Evolutionary conservation across 2,329 filamentous ascomycete species (phyloP).

Genomic region (Huntiella omanensis): DNA sequence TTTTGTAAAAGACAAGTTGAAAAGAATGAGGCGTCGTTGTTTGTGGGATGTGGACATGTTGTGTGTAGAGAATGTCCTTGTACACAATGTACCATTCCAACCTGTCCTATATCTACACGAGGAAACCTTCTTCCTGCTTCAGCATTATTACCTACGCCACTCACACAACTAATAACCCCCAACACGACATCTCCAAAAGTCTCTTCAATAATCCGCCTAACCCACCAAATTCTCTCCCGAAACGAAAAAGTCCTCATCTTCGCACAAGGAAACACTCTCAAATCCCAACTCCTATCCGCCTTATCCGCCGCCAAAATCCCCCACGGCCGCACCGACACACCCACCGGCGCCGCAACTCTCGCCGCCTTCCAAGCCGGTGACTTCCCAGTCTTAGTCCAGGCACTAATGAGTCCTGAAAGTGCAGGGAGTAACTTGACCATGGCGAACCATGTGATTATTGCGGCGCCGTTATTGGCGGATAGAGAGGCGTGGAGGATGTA

Average conservation of each 20-base stretch:
- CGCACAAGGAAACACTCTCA: conserved; percentile 18
- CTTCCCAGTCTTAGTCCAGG: conserved; percentile 19
- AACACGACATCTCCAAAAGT: conserved; percentile 13
- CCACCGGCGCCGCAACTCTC: neutral
- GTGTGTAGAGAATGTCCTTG: conserved; percentile 13
- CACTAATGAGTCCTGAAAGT: conserved; percentile 21
- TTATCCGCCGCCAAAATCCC: neutral
- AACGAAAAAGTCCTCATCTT: conserved; percentile 20
- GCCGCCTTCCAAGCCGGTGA: conserved; percentile 8
- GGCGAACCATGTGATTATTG: conserved; percentile 25
- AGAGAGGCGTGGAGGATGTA: conserved; percentile 19
- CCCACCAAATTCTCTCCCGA: conserved; percentile 1
- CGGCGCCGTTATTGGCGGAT: conserved; percentile 17
- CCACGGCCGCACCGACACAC: conserved; percentile 5
- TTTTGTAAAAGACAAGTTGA: neutral
- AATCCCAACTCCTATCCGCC: conserved; percentile 12
- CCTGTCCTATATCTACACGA: too few relatives aligned
- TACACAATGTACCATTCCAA: too few relatives aligned
- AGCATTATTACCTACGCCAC: conserved; percentile 4
- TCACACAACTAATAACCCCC: neutral
- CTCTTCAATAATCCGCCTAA: conserved; percentile 13
- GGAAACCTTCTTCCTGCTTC: conserved; percentile 3
- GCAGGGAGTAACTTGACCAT: conserved; percentile 24
- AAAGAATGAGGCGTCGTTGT: conserved; percentile 10
- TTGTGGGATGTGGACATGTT: conserved; percentile 16